Evolutionary conservation across 2,329 filamentous ascomycete species (phyloP).

Genomic region (Ilyonectria destructans): DNA sequence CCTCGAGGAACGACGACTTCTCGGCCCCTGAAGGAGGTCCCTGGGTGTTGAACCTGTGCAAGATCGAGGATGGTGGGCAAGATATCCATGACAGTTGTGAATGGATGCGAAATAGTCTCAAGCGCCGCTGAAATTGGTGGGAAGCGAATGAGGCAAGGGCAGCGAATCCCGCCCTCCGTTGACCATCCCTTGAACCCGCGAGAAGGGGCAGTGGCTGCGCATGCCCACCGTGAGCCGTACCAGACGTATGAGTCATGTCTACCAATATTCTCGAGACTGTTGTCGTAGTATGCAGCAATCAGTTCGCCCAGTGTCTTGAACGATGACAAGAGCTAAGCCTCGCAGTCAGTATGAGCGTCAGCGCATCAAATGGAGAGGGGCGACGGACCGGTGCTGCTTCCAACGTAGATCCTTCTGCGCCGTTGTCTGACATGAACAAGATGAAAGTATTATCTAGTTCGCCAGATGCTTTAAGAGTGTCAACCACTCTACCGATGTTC

Average conservation of each 20-base stretch:
- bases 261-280: slow-evolving; percentile 67
- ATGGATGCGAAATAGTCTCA: slow-evolving; percentile 17
- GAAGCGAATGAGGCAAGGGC: slow-evolving; percentile 18
- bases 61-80: slow-evolving; percentile 65
- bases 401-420: slow-evolving; percentile 70
- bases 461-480: slow-evolving; percentile 63
- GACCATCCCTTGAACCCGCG: slow-evolving; percentile 54
- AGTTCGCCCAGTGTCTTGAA: too few species aligned
- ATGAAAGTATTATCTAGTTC: slow-evolving; percentile 70
- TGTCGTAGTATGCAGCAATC: slow-evolving; percentile 60
- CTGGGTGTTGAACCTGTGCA: slow-evolving; percentile 59
- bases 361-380: too few species aligned
- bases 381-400: slow-evolving; percentile 65
- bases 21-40: slow-evolving; percentile 47
- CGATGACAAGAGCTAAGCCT: too few species aligned
- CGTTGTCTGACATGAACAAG: slow-evolving; percentile 70
- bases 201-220: slow-evolving; percentile 55
- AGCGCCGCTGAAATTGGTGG: too few species aligned
- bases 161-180: slow-evolving; percentile 46
- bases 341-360: too few species aligned
- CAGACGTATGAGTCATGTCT: slow-evolving; percentile 72
- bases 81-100: slow-evolving; percentile 65
- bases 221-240: slow-evolving; percentile 73
- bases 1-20: slow-evolving; percentile 29
- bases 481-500: slow-evolving; percentile 68